phyloP scores from a whole-genome alignment of 73 alveolate genomes.

The Stentor roeselii region DNA sequence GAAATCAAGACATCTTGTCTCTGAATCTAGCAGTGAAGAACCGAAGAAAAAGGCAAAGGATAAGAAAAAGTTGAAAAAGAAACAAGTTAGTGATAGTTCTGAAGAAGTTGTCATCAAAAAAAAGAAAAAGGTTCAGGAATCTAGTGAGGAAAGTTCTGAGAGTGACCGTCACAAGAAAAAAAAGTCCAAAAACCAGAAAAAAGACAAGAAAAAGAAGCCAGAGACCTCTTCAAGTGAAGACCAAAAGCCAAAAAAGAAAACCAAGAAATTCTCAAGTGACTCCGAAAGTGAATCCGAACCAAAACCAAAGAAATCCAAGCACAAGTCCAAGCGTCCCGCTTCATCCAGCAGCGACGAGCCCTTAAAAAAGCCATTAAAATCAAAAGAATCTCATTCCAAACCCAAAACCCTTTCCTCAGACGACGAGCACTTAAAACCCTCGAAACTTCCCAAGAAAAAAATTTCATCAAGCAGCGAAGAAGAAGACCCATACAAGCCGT shows the following conservation, averaged over 20 bases:
- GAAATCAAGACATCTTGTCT: too few species aligned
- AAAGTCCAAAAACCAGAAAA: not conserved
- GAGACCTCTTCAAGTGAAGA: not conserved
- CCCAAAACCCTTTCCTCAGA: too few species aligned
- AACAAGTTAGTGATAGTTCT: not conserved
- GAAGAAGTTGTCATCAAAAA: not conserved
- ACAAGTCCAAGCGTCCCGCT: too few species aligned
- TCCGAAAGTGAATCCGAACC: not conserved
- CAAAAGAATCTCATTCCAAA: too few species aligned
- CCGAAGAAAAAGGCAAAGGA: not conserved
- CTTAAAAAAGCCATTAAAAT: too few species aligned
- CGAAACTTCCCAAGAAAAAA: too few species aligned
- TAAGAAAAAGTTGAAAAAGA: not conserved
- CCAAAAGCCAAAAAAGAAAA: not conserved
- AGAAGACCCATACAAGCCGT: too few species aligned
- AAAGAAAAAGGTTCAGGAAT: not conserved
- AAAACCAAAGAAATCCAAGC: too few species aligned
- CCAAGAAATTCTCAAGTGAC: not conserved
- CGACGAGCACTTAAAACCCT: too few species aligned
- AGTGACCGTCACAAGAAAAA: not conserved
- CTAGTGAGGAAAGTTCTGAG: not conserved
- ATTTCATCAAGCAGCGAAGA: too few species aligned
- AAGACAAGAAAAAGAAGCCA: conserved; percentile 8
- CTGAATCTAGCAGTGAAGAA: not conserved
- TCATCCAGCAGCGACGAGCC: too few species aligned